These are phyloP conservation scores for Lophiotrema nucula DNA, from an alignment of 495 filamentous ascomycete species.

Conservation along the genomic window DNA sequence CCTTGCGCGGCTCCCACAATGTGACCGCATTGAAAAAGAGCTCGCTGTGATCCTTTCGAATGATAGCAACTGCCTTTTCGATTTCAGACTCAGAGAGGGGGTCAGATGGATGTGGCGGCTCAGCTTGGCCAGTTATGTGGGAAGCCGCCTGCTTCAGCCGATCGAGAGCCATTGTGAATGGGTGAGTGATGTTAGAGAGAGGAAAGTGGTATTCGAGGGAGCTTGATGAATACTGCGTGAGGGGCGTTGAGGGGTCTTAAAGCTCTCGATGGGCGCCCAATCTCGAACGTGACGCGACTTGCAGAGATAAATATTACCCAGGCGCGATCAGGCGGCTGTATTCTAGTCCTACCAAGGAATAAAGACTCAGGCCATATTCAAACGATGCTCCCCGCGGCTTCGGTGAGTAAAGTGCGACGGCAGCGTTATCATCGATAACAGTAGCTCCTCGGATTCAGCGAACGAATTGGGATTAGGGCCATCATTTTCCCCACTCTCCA, in stretches of 20 bases:
- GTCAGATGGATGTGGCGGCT: slow-evolving; percentile 76
- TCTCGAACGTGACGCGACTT: slow-evolving; percentile 8
- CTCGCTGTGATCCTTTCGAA: slow-evolving; percentile 67
- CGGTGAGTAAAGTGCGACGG: not conserved
- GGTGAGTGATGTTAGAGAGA: not conserved
- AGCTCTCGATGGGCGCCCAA: not conserved
- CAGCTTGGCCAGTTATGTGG: slow-evolving; percentile 58
- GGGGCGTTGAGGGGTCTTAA: slow-evolving; percentile 18
- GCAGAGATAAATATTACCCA: slow-evolving; percentile 6
- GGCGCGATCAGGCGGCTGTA: too few species aligned
- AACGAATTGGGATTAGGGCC: not conserved
- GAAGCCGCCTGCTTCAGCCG: slow-evolving; percentile 66
- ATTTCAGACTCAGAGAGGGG: slow-evolving; percentile 79
- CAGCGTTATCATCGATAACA: not conserved
- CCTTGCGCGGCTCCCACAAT: slow-evolving; percentile 84
- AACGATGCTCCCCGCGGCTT: not conserved
- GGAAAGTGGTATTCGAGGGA: not conserved
- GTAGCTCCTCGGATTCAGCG: not conserved
- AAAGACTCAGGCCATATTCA: not conserved
- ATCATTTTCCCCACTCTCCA: too few species aligned
- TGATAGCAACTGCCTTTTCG: slow-evolving; percentile 64
- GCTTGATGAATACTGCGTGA: not conserved
- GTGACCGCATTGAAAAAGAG: slow-evolving; percentile 87
- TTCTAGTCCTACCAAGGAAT: not conserved
- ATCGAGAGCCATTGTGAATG: slow-evolving; percentile 60